phyloP scores from a whole-genome alignment of 805 yeast genomes.

The Saccharomycopsis oosterbeekiorum region DNA sequence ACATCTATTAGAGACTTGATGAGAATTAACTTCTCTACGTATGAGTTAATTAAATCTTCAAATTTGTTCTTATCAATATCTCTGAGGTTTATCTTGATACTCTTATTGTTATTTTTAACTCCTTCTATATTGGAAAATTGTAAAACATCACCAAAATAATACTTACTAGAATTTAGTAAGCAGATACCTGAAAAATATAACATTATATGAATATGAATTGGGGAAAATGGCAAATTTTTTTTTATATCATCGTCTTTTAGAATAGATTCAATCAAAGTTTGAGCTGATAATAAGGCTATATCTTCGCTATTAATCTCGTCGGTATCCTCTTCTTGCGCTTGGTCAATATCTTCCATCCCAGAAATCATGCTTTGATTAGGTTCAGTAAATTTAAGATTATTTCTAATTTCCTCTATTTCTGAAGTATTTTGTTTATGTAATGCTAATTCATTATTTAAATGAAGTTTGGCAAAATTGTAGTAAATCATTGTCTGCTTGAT shows the following conservation, averaged over 20 bases:
- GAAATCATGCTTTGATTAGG: neutral
- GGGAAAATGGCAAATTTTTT: constrained; percentile 49
- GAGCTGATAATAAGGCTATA: constrained; percentile 54
- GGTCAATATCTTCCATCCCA: neutral
- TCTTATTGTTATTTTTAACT: constrained; percentile 19
- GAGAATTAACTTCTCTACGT: constrained; percentile 30
- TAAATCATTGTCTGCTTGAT: constrained; percentile 60
- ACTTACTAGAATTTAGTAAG: constrained; percentile 36
- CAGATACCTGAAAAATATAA: constrained; percentile 55
- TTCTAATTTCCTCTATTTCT: constrained; percentile 1
- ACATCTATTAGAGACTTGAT: constrained; percentile 36
- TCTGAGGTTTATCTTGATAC: constrained; percentile 21
- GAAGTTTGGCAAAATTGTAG: constrained; percentile 69
- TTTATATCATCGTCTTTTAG: constrained; percentile 50
- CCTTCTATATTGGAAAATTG: neutral
- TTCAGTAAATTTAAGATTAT: neutral
- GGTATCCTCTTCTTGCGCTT: neutral
- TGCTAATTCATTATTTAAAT: constrained; percentile 42
- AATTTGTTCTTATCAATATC: constrained; percentile 23
- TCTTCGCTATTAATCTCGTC: constrained; percentile 21
- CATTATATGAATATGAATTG: constrained; percentile 67
- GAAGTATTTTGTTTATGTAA: constrained; percentile 21
- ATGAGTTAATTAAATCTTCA: constrained; percentile 18
- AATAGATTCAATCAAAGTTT: constrained; percentile 48
- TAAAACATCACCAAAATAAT: neutral